Evolutionary conservation across 768 basidiomycete species (phyloP), one percentile per base, ranked within the genome.

Genomic region (Termitomyces sp.): DNA sequence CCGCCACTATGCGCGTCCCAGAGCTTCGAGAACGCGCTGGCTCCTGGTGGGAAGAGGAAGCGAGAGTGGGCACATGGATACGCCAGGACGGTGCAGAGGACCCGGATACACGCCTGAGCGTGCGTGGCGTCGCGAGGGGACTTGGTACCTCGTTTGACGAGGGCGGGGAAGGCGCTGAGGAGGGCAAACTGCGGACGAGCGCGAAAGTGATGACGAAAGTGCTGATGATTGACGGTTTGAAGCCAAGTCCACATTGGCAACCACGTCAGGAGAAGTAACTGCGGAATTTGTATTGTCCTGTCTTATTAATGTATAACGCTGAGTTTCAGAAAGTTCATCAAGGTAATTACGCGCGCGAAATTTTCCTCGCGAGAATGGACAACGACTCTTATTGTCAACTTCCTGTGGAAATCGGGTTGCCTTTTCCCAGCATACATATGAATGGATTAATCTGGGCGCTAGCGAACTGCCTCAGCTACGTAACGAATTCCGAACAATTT

Each of bases 391-490:
- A 97, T 72, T 87, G 93, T 59, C 82, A 91, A 58, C 79, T 98
- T 49, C 89, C 96, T 58, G 94, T 96, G 70, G 94, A 96, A 74
- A 93, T 96, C 62, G 94, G 95, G 13, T 74, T 97, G 42, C 91
- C 92, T 6, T 87, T 93, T 49, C 91, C 90, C 55, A 91, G 72
- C 86, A 89, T 13, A 84, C 85, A 13, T 92, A 6, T 7, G 33
- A 20, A 15, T 30, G 15, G 33, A 18, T 6, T 33, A 4, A 24
- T 15, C 6, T 24, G 22, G 36, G 51, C 36, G 22, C 36, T 18
- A 13, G 15, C 8, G 20, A 36, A 24, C 30, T 31, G 30, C 46
- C 7, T 24, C 15, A 18, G 7, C 22, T 16, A 34, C 33, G 33
- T 34, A 13, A 24, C 50, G 33, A 36, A 22, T 24, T 2, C 48